Conservation (phyloP, 1,284 basidiomycete species). For the Sporisorium scitamineum region DNA sequence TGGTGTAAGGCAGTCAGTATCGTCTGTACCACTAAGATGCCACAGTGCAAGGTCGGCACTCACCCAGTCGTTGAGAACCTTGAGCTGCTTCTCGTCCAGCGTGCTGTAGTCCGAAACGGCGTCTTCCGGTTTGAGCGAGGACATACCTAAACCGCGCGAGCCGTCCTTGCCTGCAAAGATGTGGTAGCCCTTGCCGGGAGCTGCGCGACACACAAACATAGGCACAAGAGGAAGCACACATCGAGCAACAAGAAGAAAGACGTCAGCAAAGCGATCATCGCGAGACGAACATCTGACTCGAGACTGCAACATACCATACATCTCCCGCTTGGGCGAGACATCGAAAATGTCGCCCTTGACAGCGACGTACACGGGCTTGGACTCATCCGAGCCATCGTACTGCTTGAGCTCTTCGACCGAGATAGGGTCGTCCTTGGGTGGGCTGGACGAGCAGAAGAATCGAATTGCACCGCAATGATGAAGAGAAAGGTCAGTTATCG, state of each 20-base stretch:
- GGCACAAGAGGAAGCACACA: too few species aligned
- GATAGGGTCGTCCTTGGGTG: conserved; percentile 82
- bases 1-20: neutral
- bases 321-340: conserved; percentile 80
- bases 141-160: conserved; percentile 73
- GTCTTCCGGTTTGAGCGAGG: conserved; percentile 86
- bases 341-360: conserved; percentile 91
- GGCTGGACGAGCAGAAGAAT: conserved; percentile 67
- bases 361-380: conserved; percentile 83
- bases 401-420: conserved; percentile 77
- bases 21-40: neutral
- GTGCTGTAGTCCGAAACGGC: conserved; percentile 87
- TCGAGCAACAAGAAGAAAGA: neutral
- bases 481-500: neutral
- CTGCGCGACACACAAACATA: too few species aligned
- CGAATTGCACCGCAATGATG: too few species aligned
- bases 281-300: neutral
- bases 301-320: conserved; percentile 77
- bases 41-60: conserved; percentile 5
- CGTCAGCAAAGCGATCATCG: neutral
- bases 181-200: conserved; percentile 66
- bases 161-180: conserved; percentile 86
- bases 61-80: conserved; percentile 89
- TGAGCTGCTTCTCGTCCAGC: conserved; percentile 80
- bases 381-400: conserved; percentile 77